Evolutionary conservation across 1,284 basidiomycete species (phyloP), one percentile per base, ranked within the genome.

Genomic region (Melampsora americana): DNA sequence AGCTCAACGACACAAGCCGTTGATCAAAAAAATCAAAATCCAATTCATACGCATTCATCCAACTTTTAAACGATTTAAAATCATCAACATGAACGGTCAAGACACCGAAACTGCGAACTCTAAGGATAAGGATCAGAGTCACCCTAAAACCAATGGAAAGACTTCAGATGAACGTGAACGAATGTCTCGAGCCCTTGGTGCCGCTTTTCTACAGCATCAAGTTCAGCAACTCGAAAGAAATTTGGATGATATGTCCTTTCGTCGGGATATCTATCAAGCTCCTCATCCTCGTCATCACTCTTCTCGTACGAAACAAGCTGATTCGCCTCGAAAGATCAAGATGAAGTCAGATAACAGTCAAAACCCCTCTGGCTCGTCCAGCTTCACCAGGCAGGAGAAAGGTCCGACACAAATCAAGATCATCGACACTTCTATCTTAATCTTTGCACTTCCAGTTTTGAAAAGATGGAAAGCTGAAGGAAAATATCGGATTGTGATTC

Each of bases 201-300:
- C 70, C 26, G 70, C 70, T 39, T 72, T 72, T 48, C 70, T 72
- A 16, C 42, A 72, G 42, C 70, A 72, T 65, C 61, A 72, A 48
- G 61, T 72, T n/a, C 39, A 72, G 32, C 39, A 72, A 44, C 48
- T 72, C 9, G 70, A 72, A 56, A 23, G 50, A 48, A 70, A 70
- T 59, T n/a, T 70, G 5, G 69, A 70, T 59, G 69, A 70, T 42
- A 30, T 70, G 23, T 60, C 53, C 35, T 70, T 70, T 32, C 46
- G 14, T 42, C 23, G 69, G 60, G 39, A 70, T 56, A 20, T 39
- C n/a, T 35, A 59, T 61, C 66, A 68, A 44, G 2, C 23, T 66
- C 35, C 1, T 26, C 46, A 42, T 23, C 5, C 66, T 35, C 35
- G 35, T 35, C 3, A 35, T 35, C 35, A 35, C 5, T 35, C 35